Base-by-base conservation (phyloP, 2,329 filamentous ascomycete species). In the Calonectria henricotiae region DNA sequence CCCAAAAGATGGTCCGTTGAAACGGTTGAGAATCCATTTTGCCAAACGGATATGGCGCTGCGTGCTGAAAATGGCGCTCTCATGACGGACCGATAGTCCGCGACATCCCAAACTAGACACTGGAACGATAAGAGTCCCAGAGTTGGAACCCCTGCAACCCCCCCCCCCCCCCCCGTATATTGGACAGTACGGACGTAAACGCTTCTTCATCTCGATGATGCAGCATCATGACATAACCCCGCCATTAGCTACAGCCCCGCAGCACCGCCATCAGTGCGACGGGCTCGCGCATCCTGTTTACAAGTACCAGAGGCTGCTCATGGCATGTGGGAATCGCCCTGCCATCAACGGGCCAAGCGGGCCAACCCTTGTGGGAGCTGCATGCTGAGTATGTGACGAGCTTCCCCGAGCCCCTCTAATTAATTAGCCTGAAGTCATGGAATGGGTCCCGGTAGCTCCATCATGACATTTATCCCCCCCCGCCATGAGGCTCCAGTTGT, bases 341-440 rank as follows among this genome's bases (percentile, higher is more conserved):
- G 51, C 25, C n/a, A 43, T 51, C 35, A n/a, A 39, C 32, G 49
- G 32, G 23, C 3, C 30, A 23, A 41, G 61, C 61, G 51, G 51
- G 44, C 25, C 37, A 65, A 44, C 27, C 37, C 62, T 25, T 46
- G 49, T 37, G 46, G 62, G 23, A 43, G 55, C n/a, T 13, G 47
- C 65, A 58, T 47, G 43, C 61, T 30, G 41, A 23, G 65, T 37
- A 41, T 58, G 51, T 23, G 65, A 46, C 58, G 54, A 51, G 41
- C 30, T 69, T 39, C 46, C 39, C 62, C 15, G 47, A 37, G 37
- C 55, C 54, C 54, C 62, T 58, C 49, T 39, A 58, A 47, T 60
- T 27, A 65, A 69, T 77, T 77, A 77, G 75, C 75, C 75, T 77
- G 75, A 77, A 72, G 74, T 77, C 74, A 72, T 72, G 73, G 37